phyloP scores from a whole-genome alignment of 108 stramenopile species.

The Pseudonitzschia pungens region DNA sequence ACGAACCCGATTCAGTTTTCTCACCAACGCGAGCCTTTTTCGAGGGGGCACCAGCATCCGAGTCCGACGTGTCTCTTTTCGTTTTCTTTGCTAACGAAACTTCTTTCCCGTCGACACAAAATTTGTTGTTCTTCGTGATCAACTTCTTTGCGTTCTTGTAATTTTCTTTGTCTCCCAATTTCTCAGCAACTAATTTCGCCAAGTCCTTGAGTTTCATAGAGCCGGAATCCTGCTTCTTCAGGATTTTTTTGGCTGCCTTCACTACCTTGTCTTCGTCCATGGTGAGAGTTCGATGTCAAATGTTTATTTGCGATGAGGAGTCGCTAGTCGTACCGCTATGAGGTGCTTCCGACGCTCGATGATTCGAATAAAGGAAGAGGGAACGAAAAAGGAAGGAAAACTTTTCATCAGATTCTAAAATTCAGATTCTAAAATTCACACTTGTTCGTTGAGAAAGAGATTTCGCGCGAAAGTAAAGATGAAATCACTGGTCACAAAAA shows the following conservation, averaged over 20 bases:
- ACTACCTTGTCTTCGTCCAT: slow-evolving; percentile 39
- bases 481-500: no score
- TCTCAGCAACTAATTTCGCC: slow-evolving; percentile 56
- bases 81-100: slow-evolving; percentile 44
- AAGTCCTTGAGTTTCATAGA: slow-evolving; percentile 77
- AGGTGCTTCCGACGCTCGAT: no score
- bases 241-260: slow-evolving; percentile 71
- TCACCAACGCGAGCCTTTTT: slow-evolving; percentile 52
- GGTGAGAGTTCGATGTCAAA: not conserved
- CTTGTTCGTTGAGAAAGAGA: no score
- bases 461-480: no score
- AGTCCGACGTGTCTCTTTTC: slow-evolving; percentile 14
- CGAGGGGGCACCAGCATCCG: slow-evolving; percentile 8
- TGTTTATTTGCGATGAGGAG: no score
- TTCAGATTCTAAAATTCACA: no score
- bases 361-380: no score
- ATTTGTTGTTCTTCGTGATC: slow-evolving; percentile 62
- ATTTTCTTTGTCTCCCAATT: slow-evolving; percentile 39
- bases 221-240: slow-evolving; percentile 63
- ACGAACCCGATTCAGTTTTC: slow-evolving; percentile 18
- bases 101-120: slow-evolving; percentile 65
- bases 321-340: no score
- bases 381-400: no score
- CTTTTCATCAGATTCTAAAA: no score
- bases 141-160: slow-evolving; percentile 53